Conservation (phyloP, 2,329 filamentous ascomycete genomes). For the Colletotrichum eleusines region DNA sequence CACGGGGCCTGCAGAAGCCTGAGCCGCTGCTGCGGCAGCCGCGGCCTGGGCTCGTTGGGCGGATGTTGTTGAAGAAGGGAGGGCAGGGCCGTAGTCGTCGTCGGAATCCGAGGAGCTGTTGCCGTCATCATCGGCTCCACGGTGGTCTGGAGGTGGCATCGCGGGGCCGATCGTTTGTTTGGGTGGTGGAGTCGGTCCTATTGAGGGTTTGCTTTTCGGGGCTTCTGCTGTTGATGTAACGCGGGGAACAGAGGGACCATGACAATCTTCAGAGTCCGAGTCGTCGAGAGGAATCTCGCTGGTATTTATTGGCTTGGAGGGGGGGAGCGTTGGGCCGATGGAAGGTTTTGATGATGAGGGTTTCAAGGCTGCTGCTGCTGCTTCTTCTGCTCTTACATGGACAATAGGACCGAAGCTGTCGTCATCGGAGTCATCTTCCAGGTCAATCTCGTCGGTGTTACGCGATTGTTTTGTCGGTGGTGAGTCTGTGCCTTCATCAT, state of each 20-base stretch:
- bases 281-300: constrained; percentile 57
- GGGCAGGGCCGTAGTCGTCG: constrained; percentile 71
- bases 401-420: constrained; percentile 58
- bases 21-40: constrained; percentile 48
- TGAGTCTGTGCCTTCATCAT: constrained; percentile 54
- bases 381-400: constrained; percentile 27
- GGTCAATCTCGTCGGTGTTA: constrained; percentile 63
- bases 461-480: constrained; percentile 63
- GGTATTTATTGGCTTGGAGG: constrained; percentile 48
- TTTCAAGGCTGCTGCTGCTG: constrained; percentile 34
- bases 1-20: constrained; percentile 48
- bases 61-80: constrained; percentile 58
- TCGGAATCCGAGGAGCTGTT: constrained; percentile 57
- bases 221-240: constrained; percentile 41
- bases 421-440: constrained; percentile 57
- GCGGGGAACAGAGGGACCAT: constrained; percentile 44
- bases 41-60: constrained; percentile 51
- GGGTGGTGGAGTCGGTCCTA: constrained; percentile 47
- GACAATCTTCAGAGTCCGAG: constrained; percentile 52
- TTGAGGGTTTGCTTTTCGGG: constrained; percentile 41
- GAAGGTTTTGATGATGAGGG: constrained; percentile 39
- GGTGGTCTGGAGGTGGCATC: constrained; percentile 56
- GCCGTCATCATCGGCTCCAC: constrained; percentile 45
- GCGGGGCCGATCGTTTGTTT: constrained; percentile 57
- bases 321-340: constrained; percentile 46